A percentile compares a stretch with the other conserved stretches of the same genome.
These are phyloP conservation scores for Kentomonas sorsogonicus DNA, from an alignment of 208 protist species.

Conservation along the genomic window DNA sequence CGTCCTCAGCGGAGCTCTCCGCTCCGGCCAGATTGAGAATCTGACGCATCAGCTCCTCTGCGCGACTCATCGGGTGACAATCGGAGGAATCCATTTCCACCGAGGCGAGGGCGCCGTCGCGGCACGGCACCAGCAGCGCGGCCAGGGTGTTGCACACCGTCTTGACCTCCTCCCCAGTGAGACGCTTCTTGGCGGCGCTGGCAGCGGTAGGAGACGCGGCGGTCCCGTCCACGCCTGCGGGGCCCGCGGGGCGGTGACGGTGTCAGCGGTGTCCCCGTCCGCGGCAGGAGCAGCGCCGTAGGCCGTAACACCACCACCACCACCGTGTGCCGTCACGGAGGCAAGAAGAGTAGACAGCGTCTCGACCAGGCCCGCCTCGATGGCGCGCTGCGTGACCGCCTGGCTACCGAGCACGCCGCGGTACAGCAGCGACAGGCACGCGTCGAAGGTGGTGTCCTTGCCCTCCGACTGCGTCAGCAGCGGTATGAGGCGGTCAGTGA, in stretches of 20 bases:
- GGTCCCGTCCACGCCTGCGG: too few species aligned
- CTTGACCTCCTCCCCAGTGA: constrained; percentile 43
- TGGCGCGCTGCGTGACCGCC: constrained; percentile 25
- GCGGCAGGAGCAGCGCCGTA: too few species aligned
- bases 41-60: too few species aligned
- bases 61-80: too few species aligned
- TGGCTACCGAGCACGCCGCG: constrained; percentile 39
- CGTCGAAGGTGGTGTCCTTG: constrained; percentile 44
- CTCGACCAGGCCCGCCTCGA: constrained; percentile 36
- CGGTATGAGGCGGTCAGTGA: constrained; percentile 25
- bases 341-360: constrained; percentile 23
- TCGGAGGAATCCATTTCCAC: too few species aligned
- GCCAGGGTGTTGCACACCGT: constrained; percentile 41
- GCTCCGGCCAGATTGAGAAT: too few species aligned
- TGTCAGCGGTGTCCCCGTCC: too few species aligned
- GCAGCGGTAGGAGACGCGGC: constrained; percentile 4
- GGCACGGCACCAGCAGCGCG: constrained; percentile 30
- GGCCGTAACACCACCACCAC: too few species aligned
- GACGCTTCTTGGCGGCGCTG: constrained; percentile 7
- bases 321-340: not conserved
- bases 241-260: too few species aligned
- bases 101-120: constrained; percentile 24
- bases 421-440: constrained; percentile 34
- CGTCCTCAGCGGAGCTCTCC: too few species aligned
- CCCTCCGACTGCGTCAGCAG: constrained; percentile 28